Evolutionary conservation across 2,329 filamentous ascomycete species (phyloP).

Genomic region (Akanthomyces dipterigenus): DNA sequence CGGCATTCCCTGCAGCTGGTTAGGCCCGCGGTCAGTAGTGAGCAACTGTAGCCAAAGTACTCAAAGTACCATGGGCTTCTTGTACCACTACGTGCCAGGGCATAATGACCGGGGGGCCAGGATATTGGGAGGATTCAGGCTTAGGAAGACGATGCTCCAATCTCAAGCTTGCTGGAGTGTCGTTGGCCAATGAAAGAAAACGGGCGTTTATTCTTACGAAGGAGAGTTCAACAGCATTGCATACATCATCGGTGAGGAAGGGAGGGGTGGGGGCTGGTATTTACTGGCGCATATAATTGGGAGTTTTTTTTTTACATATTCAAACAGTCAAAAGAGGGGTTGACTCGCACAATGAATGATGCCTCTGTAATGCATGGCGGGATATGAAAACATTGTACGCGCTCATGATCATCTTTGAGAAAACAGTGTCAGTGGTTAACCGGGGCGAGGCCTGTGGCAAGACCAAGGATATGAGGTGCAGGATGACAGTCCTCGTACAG

Average conservation of each 20-base stretch:
- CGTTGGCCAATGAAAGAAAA: background rate
- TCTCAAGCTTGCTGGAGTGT: background rate
- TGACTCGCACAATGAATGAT: background rate
- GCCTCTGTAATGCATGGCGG: background rate
- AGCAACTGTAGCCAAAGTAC: background rate
- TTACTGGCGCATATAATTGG: slow-evolving; percentile 2
- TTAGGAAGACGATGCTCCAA: background rate
- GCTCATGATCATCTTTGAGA: no score
- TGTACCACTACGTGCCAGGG: background rate
- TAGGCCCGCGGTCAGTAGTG: background rate
- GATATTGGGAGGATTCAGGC: background rate
- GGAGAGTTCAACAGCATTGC: slow-evolving; percentile 6
- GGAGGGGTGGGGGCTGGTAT: background rate
- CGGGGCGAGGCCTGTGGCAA: no score
- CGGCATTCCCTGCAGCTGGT: background rate
- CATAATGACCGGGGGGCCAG: background rate
- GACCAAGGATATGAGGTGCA: no score
- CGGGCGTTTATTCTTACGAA: background rate
- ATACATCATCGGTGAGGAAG: background rate
- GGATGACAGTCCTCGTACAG: no score
- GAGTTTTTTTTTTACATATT: slow-evolving; percentile 1
- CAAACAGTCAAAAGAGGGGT: background rate
- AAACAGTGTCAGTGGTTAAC: no score
- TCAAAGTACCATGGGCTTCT: background rate
- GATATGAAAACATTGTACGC: no score